Evolutionary conservation across 441 rosid species (phyloP).

Genomic region (Arabidopsis hybrid): DNA sequence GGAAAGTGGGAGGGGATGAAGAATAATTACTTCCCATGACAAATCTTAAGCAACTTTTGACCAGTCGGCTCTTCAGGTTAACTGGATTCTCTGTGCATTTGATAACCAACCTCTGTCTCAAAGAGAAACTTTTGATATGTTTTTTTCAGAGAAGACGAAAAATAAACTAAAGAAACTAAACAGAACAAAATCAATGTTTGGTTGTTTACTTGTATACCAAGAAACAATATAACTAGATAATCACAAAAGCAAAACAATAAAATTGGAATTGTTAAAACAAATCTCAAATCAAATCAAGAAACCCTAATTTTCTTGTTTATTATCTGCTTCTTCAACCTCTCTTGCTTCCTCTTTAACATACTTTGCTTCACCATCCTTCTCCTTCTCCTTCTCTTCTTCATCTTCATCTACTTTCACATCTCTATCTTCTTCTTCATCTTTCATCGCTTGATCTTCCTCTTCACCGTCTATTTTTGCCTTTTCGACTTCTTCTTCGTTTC

Average conservation of each 20-base stretch:
- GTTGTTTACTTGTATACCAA: slow-evolving; percentile 19
- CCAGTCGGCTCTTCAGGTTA: slow-evolving; percentile 2
- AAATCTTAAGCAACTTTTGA: not conserved
- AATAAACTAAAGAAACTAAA: not conserved
- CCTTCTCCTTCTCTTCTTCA: not conserved
- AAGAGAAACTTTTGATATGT: not conserved
- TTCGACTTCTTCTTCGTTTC: slow-evolving; percentile 18
- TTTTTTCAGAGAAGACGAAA: not conserved
- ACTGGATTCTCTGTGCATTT: not conserved
- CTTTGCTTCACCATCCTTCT: slow-evolving; percentile 13
- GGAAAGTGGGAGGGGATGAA: no score
- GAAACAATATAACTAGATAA: slow-evolving; percentile 10
- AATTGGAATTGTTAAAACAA: not conserved
- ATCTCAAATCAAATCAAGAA: slow-evolving; percentile 4
- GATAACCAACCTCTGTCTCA: not conserved
- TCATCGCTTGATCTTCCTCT: slow-evolving; percentile 4
- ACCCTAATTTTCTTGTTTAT: slow-evolving; percentile 2
- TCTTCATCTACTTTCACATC: not conserved
- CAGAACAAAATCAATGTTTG: not conserved
- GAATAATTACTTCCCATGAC: no score
- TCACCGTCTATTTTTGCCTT: not conserved
- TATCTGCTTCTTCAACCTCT: slow-evolving; percentile 17
- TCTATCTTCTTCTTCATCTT: slow-evolving; percentile 1
- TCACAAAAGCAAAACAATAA: slow-evolving; percentile 9
- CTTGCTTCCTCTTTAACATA: slow-evolving; percentile 6